Base-by-base conservation (phyloP, 164 flowering plant species). In the Warburgia ugandensis region DNA sequence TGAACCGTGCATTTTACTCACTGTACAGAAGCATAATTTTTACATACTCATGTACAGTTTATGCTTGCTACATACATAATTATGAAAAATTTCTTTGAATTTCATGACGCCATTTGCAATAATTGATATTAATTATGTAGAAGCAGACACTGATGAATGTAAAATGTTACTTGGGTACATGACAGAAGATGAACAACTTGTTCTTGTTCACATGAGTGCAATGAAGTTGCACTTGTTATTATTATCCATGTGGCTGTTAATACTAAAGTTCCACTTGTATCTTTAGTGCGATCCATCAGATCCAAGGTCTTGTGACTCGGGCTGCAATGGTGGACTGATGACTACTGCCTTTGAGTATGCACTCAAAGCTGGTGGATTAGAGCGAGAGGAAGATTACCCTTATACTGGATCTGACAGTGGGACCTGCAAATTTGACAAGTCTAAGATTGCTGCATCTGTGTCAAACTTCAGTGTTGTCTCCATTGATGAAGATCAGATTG, bases 301-400 rank as follows among this genome's bases (percentile, higher is more conserved):
- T 35, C 45, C 69, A 26, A 71, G 70, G 36, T 67, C 89, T 13
- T 94, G 99, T 50, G 97, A 94, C 57, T 45, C 94, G 2, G 99
- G 99, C 0, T 94, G 99, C 73, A 78, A 65, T 48, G 99, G 99
- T 30, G 97, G 99, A 51, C 68, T 94, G 47, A 94, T 94, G 99
- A 89, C 83, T 52, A 84, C 76, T 50, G 99, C 99, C 43, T 86
- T 86, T 29, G 81, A 89, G 60, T 94, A 94, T 63, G 72, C 86
- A 0, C 79, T 84, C 23, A 84, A 94, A 61, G 71, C 84, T 44
- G 96, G 94, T 60, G 96, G 97, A n/a, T 80, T 92, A 12, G 74
- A 76, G 86, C 60, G 72, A 28, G 95, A 88, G 72, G 72, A 76
- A 53, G 95, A 92, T 68, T 85, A 86, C 54, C 94, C 95, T 38